Conservation (phyloP, 2,329 filamentous ascomycete genomes). For the Pochonia chlamydosporia region DNA sequence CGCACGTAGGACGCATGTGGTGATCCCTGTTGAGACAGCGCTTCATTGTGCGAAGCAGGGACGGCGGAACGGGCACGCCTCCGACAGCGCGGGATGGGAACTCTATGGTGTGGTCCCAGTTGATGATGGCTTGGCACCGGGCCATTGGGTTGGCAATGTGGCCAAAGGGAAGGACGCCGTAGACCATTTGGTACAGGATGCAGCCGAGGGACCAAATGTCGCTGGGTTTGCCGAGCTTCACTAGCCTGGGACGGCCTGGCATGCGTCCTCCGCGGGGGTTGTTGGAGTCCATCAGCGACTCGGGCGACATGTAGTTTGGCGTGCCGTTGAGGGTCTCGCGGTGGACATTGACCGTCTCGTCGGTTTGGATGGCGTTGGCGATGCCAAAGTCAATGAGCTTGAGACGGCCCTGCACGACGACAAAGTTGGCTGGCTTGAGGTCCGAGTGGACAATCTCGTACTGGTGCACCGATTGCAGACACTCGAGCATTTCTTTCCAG, state of each 20-base stretch:
- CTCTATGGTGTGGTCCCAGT: conserved; percentile 67
- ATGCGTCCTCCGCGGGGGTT: conserved; percentile 44
- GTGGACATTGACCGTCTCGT: conserved; percentile 95
- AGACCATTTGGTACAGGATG: conserved; percentile 96
- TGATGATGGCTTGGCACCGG: conserved; percentile 80
- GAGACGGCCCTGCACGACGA: conserved; percentile 80
- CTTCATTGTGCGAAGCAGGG: conserved; percentile 55
- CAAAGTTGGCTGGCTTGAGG: conserved; percentile 94
- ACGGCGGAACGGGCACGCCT: conserved; percentile 51
- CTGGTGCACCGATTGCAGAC: conserved; percentile 81
- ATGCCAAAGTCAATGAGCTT: conserved; percentile 99
- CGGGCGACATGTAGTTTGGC: conserved; percentile 97
- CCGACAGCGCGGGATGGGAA: conserved; percentile 67
- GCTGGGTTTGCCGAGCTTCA: conserved; percentile 93
- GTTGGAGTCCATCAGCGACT: conserved; percentile 85
- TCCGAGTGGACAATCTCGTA: conserved; percentile 95
- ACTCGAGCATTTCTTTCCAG: conserved; percentile 99
- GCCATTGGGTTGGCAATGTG: conserved; percentile 85
- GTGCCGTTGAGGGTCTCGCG: conserved; percentile 93
- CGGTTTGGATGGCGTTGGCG: conserved; percentile 90
- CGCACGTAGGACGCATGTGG: conserved; percentile 57
- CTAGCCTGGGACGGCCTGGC: conserved; percentile 59
- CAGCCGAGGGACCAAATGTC: conserved; percentile 96
- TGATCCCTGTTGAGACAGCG: conserved; percentile 59
- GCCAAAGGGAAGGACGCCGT: conserved; percentile 91